phyloP scores from a whole-genome alignment of 331 rosid species.

The Rosa hybrid region DNA sequence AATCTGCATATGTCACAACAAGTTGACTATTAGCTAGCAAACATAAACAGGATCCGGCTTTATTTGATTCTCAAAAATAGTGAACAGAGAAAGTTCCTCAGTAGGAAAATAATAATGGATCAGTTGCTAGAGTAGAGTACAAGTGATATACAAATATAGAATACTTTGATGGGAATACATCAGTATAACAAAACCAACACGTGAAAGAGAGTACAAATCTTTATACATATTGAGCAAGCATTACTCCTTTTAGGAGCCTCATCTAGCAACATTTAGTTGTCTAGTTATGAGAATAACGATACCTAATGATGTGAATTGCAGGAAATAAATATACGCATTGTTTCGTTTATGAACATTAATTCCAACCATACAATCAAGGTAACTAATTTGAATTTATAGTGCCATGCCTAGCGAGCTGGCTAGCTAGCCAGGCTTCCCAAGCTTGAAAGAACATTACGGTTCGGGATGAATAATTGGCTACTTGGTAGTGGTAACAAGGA shows the following conservation, averaged over 20 bases:
- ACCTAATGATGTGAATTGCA: constrained; percentile 35
- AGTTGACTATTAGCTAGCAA: neutral
- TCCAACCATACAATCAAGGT: constrained; percentile 15
- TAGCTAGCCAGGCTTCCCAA: constrained; percentile 35
- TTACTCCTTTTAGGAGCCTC: constrained; percentile 38
- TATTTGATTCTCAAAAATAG: neutral
- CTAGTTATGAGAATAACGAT: constrained; percentile 27
- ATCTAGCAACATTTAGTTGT: constrained; percentile 57
- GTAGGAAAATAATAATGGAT: constrained; percentile 1
- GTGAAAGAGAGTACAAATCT: constrained; percentile 37
- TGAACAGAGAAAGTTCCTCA: neutral
- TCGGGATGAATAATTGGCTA: constrained; percentile 33
- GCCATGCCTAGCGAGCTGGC: constrained; percentile 22
- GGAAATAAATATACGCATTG: constrained; percentile 34
- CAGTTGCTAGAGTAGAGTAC: constrained; percentile 20
- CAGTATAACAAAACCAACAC: constrained; percentile 32
- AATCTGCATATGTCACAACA: neutral
- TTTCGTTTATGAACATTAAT: constrained; percentile 13
- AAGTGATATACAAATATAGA: constrained; percentile 22
- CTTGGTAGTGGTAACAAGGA: constrained; percentile 44
- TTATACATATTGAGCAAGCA: constrained; percentile 34
- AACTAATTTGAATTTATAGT: neutral
- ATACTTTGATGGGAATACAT: constrained; percentile 21
- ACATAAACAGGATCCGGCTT: neutral
- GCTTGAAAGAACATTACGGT: constrained; percentile 39